Evolutionary conservation across 441 rosid genomes (phyloP).

Genomic region (Aquilaria agallochum): DNA sequence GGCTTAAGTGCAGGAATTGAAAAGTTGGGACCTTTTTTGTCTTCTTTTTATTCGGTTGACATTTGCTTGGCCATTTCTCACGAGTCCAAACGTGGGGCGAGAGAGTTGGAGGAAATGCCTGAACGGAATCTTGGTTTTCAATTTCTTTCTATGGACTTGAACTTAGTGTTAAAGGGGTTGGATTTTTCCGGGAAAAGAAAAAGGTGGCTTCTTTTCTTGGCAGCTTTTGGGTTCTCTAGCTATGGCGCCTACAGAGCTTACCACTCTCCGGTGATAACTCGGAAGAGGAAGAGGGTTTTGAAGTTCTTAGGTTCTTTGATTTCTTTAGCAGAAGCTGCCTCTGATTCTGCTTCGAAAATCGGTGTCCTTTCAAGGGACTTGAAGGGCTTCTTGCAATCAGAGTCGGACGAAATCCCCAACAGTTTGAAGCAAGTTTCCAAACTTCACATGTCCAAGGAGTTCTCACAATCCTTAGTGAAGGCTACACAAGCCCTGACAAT

Average conservation of each 20-base stretch:
- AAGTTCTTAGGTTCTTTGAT: conserved; percentile 44
- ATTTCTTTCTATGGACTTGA: conserved; percentile 26
- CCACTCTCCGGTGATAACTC: conserved; percentile 45
- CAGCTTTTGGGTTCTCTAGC: conserved; percentile 34
- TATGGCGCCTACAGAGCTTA: conserved; percentile 62
- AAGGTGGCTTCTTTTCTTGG: conserved; percentile 42
- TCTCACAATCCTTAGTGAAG: conserved; percentile 36
- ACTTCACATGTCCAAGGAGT: conserved; percentile 49
- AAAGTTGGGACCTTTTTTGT: not conserved
- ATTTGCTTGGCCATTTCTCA: not conserved
- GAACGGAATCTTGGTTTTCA: not conserved
- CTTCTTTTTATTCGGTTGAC: not conserved
- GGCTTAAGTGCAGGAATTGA: not conserved
- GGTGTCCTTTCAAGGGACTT: conserved; percentile 49
- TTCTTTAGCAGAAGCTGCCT: conserved; percentile 51
- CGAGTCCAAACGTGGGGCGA: not conserved
- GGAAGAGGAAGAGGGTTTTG: conserved; percentile 39
- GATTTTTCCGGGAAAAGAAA: conserved; percentile 39
- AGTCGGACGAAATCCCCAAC: conserved; percentile 65
- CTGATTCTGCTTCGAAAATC: conserved; percentile 49
- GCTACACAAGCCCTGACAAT: conserved; percentile 48
- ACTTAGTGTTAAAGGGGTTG: conserved; percentile 31
- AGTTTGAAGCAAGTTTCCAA: conserved; percentile 74
- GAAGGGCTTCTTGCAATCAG: conserved; percentile 49
- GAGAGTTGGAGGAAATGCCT: not conserved